Base-by-base conservation (phyloP, 108 stramenopile species). In the Stephanodiscus triporus region DNA sequence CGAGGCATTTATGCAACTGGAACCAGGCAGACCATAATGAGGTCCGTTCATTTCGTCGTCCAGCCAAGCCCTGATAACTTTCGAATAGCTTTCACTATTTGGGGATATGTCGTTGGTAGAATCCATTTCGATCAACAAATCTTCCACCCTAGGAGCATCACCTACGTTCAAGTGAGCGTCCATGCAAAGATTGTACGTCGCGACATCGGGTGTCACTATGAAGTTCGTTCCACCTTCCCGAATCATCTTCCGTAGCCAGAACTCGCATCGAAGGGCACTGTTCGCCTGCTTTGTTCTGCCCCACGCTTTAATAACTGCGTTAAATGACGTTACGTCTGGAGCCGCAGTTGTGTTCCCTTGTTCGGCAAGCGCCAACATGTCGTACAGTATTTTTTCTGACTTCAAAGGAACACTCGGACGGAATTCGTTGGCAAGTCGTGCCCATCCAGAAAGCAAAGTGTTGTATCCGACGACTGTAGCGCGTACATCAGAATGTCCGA, bases 41-140 rank as follows among this genome's bases (percentile, higher is more conserved):
- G 61, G 49, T 40, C 37, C 50, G 19, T 58, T 62, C 65, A 63
- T 36, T 69, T 71, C 66, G 81, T 87, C 49, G 23, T 82, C 66
- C 20, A 89, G 56, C 93, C 93, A 94, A 40, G 87, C 87, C 6
- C 84, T 78, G 50, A 94, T 90, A 5, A 94, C 88, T 59, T 83
- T 77, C 3, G 85, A 66, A 69, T 82, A 94, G 2, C 85, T 85
- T 53, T 89, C 89, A 9, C 86, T 81, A 53, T 89, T 91, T 40
- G 93, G 89, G 34, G 75, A 60, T 20, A 91, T 48, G 24, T 77
- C 87, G 43, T 63, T 64, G 38, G 66, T 56, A 38, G 80, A 73
- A 40, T 84, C 77, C 70, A 94, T 77, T 64, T 90, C 89, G n/a
- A 73, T 26, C 26, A 94, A 66, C 17, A 89, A 32, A 50, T 83